Evolutionary conservation across 768 basidiomycete genomes (phyloP).

Genomic region (Lentinula detonsa): DNA sequence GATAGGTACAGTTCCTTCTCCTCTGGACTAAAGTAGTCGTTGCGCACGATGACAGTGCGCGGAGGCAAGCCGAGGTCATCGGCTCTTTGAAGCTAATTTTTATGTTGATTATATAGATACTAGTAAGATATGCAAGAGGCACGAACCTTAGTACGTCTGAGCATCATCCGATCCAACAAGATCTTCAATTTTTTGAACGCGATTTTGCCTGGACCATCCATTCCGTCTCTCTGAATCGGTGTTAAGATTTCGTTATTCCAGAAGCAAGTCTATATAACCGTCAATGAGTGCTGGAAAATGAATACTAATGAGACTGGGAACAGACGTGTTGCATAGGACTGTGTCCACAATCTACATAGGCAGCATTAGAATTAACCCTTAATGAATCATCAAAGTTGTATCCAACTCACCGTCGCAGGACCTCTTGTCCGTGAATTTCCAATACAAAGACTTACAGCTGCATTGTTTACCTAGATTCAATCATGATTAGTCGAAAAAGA

Average conservation of each 20-base stretch:
- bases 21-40: slow-evolving; percentile 93
- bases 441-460: slow-evolving; percentile 92
- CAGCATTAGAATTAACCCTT: not conserved
- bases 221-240: slow-evolving; percentile 90
- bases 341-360: slow-evolving; percentile 64
- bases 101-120: not conserved
- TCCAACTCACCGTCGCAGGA: slow-evolving; percentile 67
- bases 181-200: slow-evolving; percentile 93
- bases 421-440: slow-evolving; percentile 82
- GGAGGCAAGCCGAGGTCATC: slow-evolving; percentile 96
- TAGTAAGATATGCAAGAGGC: not conserved
- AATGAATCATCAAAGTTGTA: not conserved
- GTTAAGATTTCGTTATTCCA: slow-evolving; percentile 97
- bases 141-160: slow-evolving; percentile 76
- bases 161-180: slow-evolving; percentile 92
- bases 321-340: slow-evolving; percentile 75
- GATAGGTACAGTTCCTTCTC: slow-evolving; percentile 94
- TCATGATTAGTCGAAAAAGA: not conserved
- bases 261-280: slow-evolving; percentile 66
- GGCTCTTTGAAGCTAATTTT: slow-evolving; percentile 75
- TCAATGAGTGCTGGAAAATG: not conserved
- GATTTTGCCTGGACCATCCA: slow-evolving; percentile 66
- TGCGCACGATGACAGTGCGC: slow-evolving; percentile 78
- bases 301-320: slow-evolving; percentile 2
- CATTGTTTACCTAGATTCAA: slow-evolving; percentile 71